Percentiles rank a stretch among this genome's conserved stretches.
Evolutionary conservation across 768 basidiomycete species (phyloP).

Genomic region (Hypholoma fasciculare): DNA sequence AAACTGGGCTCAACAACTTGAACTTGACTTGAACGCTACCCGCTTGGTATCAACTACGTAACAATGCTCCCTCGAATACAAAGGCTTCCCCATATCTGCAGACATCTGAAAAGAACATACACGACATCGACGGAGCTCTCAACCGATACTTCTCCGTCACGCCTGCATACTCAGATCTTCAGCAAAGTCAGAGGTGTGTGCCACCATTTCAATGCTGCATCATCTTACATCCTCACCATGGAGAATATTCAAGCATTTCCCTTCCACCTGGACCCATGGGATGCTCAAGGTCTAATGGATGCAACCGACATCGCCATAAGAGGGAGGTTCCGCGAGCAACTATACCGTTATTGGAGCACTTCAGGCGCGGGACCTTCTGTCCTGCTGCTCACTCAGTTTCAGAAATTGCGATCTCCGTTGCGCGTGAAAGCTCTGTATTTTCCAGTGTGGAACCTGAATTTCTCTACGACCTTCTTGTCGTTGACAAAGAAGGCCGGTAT

Average conservation of each 20-base stretch:
- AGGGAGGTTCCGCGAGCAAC: too few species aligned
- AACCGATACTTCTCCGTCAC: neutral
- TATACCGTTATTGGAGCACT: neutral
- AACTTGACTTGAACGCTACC: too few species aligned
- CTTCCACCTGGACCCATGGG: slow-evolving; percentile 8
- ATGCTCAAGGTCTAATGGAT: slow-evolving; percentile 9
- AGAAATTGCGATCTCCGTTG: slow-evolving; percentile 27
- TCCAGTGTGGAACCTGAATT: slow-evolving; percentile 50
- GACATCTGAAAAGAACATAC: neutral
- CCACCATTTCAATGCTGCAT: too few species aligned
- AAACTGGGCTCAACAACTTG: too few species aligned
- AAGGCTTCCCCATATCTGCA: neutral
- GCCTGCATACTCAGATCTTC: slow-evolving; percentile 1
- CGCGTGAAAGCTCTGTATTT: slow-evolving; percentile 57
- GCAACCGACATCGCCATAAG: neutral
- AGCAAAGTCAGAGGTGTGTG: slow-evolving; percentile 19
- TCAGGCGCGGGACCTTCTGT: neutral
- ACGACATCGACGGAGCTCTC: neutral
- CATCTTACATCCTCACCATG: neutral
- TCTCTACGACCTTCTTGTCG: neutral
- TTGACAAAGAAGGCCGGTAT: too few species aligned
- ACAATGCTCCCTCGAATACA: too few species aligned
- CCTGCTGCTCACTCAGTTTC: neutral
- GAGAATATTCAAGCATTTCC: slow-evolving; percentile 8
- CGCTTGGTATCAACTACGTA: too few species aligned